Percentiles rank a stretch among this genome's conserved stretches.
Evolutionary conservation across 768 basidiomycete genomes (phyloP).

Genomic region (Amanita brunnescens): DNA sequence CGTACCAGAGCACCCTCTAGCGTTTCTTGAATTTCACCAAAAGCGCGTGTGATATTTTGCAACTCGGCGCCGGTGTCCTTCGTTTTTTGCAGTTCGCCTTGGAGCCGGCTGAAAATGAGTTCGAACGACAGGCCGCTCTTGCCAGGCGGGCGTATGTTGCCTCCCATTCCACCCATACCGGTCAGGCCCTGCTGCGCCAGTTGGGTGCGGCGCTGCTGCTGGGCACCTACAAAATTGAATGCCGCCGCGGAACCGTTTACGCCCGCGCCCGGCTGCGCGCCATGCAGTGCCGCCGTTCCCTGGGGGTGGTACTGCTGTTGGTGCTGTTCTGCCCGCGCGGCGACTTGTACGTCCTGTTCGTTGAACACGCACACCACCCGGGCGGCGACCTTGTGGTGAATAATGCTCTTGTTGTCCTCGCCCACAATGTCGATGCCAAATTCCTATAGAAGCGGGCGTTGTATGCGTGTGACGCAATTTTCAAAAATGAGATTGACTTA

Average conservation of each 20-base stretch:
- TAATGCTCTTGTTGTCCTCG: slow-evolving; percentile 96
- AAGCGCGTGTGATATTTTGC: slow-evolving; percentile 61
- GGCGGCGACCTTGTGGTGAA: slow-evolving; percentile 98
- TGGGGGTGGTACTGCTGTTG: slow-evolving; percentile 38
- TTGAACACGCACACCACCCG: slow-evolving; percentile 84
- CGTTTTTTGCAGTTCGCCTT: slow-evolving; percentile 92
- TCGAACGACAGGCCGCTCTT: slow-evolving; percentile 90
- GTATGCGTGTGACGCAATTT: neutral
- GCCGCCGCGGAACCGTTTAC: slow-evolving; percentile 9
- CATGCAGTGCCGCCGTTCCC: slow-evolving; percentile 15
- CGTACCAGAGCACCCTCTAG: slow-evolving; percentile 75
- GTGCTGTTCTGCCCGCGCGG: slow-evolving; percentile 62
- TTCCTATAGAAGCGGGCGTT: slow-evolving; percentile 47
- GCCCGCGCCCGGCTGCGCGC: slow-evolving; percentile 13
- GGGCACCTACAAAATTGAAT: slow-evolving; percentile 20
- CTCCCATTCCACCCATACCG: slow-evolving; percentile 73
- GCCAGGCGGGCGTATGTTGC: slow-evolving; percentile 59
- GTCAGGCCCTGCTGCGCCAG: slow-evolving; percentile 52
- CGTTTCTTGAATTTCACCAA: slow-evolving; percentile 90
- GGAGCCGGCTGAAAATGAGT: slow-evolving; percentile 80
- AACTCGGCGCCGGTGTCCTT: slow-evolving; percentile 89
- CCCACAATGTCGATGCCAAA: slow-evolving; percentile 99
- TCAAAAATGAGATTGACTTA: slow-evolving; percentile 32
- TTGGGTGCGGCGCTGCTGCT: slow-evolving; percentile 47
- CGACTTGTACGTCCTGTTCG: slow-evolving; percentile 75